phyloP scores from a whole-genome alignment of 2,329 filamentous ascomycete species.

The Pseudocercospora vitis region DNA sequence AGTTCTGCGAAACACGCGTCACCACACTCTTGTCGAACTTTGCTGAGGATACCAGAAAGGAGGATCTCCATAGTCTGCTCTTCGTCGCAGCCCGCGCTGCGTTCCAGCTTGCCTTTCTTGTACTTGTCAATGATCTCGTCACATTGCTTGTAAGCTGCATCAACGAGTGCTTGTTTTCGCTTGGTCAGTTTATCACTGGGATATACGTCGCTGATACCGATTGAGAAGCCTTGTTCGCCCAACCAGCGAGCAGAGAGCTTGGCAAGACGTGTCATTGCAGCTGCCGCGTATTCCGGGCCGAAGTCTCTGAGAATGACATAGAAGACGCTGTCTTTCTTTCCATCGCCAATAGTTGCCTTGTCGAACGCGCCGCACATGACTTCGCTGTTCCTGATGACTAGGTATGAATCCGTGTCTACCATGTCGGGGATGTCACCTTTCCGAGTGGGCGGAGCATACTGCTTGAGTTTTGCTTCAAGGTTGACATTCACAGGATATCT shows the following conservation, averaged over 20 bases:
- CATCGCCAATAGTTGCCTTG: conserved; percentile 93
- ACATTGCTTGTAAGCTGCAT: conserved; percentile 74
- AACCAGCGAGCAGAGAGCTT: conserved; percentile 87
- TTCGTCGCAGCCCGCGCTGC: conserved; percentile 85
- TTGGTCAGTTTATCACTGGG: conserved; percentile 69
- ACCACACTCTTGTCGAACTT: conserved; percentile 87
- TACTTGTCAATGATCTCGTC: conserved; percentile 80
- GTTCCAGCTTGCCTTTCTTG: conserved; percentile 76
- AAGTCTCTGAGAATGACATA: conserved; percentile 96
- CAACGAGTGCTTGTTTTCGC: conserved; percentile 74
- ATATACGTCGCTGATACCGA: conserved; percentile 92
- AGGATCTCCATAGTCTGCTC: conserved; percentile 88
- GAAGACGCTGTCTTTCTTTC: conserved; percentile 97
- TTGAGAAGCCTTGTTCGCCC: conserved; percentile 90
- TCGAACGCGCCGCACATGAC: conserved; percentile 98
- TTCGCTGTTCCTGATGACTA: conserved; percentile 93
- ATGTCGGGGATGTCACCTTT: conserved; percentile 70
- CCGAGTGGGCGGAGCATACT: conserved; percentile 65
- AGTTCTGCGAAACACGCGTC: conserved; percentile 86
- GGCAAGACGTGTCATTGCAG: conserved; percentile 89
- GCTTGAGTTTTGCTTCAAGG: conserved; percentile 86
- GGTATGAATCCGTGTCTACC: conserved; percentile 73
- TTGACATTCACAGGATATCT: conserved; percentile 82
- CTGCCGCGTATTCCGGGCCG: conserved; percentile 81
- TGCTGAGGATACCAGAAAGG: conserved; percentile 87